Percentiles rank a stretch among this genome's conserved stretches.
Conservation (phyloP, 371 early-diverging fungal genomes). For the Syncephalastrum sp. region DNA sequence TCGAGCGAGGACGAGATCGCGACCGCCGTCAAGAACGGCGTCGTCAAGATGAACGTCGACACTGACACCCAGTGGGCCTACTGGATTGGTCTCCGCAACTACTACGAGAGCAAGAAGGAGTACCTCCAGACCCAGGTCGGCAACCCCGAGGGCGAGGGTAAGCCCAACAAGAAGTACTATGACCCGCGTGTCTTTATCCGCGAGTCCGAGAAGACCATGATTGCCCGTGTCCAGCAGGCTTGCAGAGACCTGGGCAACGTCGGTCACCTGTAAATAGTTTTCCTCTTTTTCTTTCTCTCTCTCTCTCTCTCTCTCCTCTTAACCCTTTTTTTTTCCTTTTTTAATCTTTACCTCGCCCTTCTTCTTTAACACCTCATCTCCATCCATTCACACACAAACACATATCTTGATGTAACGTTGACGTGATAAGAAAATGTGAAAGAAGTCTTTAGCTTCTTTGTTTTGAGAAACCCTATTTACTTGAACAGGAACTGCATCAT, state of each 20-base stretch:
- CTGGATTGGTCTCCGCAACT: slow-evolving; percentile 72
- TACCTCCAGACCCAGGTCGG: slow-evolving; percentile 90
- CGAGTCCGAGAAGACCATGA: slow-evolving; percentile 84
- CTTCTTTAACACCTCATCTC: no score
- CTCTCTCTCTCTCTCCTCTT: not conserved
- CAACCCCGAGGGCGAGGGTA: slow-evolving; percentile 87
- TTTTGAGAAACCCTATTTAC: no score
- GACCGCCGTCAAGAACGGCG: slow-evolving; percentile 81
- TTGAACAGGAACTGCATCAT: no score
- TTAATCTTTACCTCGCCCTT: not conserved
- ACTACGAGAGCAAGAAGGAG: slow-evolving; percentile 69
- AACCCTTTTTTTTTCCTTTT: not conserved
- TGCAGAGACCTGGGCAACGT: slow-evolving; percentile 80
- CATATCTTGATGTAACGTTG: no score
- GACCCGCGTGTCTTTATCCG: slow-evolving; percentile 92
- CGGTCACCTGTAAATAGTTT: slow-evolving; percentile 58
- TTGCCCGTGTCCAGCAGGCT: slow-evolving; percentile 76
- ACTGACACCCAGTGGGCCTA: slow-evolving; percentile 81
- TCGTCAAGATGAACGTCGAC: slow-evolving; percentile 96
- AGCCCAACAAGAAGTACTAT: slow-evolving; percentile 96
- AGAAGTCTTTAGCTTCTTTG: no score
- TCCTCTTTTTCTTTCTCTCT: not conserved
- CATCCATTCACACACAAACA: no score
- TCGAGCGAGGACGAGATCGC: slow-evolving; percentile 82
- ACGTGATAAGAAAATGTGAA: no score